Percentiles rank a stretch among this genome's conserved stretches.
Evolutionary conservation across 768 basidiomycete genomes (phyloP).

Genomic region (Rhodocollybia butyracea): DNA sequence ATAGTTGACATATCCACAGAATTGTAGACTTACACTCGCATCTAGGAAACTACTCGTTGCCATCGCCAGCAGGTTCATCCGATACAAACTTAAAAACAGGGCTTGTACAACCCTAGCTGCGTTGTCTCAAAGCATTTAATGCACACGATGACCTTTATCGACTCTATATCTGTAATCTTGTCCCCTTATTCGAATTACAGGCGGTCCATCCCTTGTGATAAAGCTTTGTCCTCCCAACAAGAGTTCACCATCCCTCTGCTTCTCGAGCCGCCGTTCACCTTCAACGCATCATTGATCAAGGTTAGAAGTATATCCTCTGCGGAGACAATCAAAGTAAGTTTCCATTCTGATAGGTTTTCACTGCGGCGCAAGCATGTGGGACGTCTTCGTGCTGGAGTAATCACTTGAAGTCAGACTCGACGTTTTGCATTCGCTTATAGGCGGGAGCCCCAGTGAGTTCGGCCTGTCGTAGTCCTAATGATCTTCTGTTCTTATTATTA

Average conservation of each 20-base stretch:
- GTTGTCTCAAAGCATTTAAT: constrained; percentile 64
- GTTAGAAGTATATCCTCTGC: constrained; percentile 26
- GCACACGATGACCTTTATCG: constrained; percentile 59
- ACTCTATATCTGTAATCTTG: neutral
- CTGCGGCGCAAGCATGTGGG: constrained; percentile 41
- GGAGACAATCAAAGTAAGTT: constrained; percentile 48
- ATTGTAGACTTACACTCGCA: constrained; percentile 47
- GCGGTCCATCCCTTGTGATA: constrained; percentile 49
- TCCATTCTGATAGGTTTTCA: neutral
- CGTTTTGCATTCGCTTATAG: constrained; percentile 22
- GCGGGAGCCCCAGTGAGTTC: constrained; percentile 47
- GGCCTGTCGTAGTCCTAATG: neutral
- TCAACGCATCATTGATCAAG: too few relatives aligned
- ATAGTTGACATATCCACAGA: constrained; percentile 15
- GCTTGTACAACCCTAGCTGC: constrained; percentile 53
- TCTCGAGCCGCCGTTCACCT: constrained; percentile 30
- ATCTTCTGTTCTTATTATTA: constrained; percentile 16
- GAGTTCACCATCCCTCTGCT: constrained; percentile 43
- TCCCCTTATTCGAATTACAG: constrained; percentile 14
- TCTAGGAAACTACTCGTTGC: constrained; percentile 20
- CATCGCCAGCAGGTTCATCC: constrained; percentile 26
- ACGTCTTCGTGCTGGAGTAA: constrained; percentile 18
- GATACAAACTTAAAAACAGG: constrained; percentile 43
- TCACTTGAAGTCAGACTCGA: constrained; percentile 3
- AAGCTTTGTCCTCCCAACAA: constrained; percentile 47